Base-by-base conservation (phyloP, 2,329 filamentous ascomycete species). In the Colletotrichum salicis region DNA sequence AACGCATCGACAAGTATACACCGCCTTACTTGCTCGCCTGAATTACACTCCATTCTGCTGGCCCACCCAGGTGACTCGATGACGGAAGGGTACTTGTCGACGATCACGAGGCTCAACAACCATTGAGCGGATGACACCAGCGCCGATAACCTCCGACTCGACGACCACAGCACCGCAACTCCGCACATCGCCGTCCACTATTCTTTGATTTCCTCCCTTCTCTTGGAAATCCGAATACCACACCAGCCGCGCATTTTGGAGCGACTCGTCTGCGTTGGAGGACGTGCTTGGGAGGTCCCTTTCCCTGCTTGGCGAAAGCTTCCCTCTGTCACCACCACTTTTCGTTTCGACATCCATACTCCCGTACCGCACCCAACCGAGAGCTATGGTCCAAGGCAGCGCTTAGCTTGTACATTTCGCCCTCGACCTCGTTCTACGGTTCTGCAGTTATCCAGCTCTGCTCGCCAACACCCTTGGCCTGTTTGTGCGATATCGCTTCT, bases 91-190 rank as follows among this genome's bases (percentile, higher is more conserved):
- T 67, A 62, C 67, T 52, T 71, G 37, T 66, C 51, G 29, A 67
- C 51, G 41, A 72, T 72, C 70, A 71, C 70, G 61, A 71, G 70
- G 61, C 67, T 72, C 51, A 61, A 48, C 41, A 48, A 45, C 56
- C 67, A 37, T 66, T 70, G 70, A 72, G 65, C 70, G 70, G 55
- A 72, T 70, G 65, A 72, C 48, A 70, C 55, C 66, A 31, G 60
- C 59, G 31, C 35, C 55, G 70, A 59, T 33, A 64, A 41, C 31
- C 59, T 48, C 65, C 70, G 48, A 70, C 48, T 70, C 35, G 24
- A 64, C 66, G 12, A 29, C 65, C 45, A 57, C 56, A 33, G 22
- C 27, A 62, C 60, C 31, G 48, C 27, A 27, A 45, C 51, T 68
- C 52, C 15, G 55, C 62, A 59, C 35, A 62, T 48, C 58, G n/a